These are phyloP conservation scores for Acanthamoeba lenticulata DNA, from an alignment of 208 protist genomes.

Conservation along the genomic window DNA sequence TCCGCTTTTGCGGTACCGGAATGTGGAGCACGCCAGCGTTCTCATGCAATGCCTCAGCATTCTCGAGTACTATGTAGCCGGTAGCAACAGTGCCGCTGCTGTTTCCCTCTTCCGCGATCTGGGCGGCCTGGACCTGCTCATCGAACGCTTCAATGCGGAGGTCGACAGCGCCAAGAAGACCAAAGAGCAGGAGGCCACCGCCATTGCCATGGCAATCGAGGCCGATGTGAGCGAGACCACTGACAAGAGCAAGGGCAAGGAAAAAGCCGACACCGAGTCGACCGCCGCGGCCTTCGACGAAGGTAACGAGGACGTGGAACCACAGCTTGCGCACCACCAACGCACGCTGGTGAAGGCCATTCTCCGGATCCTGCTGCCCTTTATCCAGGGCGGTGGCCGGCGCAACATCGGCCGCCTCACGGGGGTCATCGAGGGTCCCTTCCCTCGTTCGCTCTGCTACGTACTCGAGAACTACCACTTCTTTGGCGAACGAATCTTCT, in stretches of 20 bases:
- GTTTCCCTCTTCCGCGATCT: constrained; percentile 55
- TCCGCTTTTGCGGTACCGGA: constrained; percentile 49
- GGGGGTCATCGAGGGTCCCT: constrained; percentile 33
- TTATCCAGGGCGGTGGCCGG: constrained; percentile 51
- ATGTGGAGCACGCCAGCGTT: constrained; percentile 9
- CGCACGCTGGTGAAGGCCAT: constrained; percentile 25
- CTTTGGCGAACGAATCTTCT: constrained; percentile 63
- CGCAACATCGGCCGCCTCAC: constrained; percentile 15
- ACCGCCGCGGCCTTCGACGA: not conserved
- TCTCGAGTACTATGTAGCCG: constrained; percentile 47
- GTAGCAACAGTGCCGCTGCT: constrained; percentile 37
- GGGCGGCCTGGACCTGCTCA: constrained; percentile 53
- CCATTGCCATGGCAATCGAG: not conserved
- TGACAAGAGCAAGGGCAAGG: constrained; percentile 33
- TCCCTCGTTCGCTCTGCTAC: constrained; percentile 35
- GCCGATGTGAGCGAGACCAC: too few species aligned
- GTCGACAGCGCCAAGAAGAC: constrained; percentile 25
- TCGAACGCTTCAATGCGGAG: constrained; percentile 57
- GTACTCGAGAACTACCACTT: constrained; percentile 49
- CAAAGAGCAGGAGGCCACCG: constrained; percentile 1
- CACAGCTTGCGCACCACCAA: constrained; percentile 30
- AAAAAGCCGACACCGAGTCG: not conserved
- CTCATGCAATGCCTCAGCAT: constrained; percentile 63
- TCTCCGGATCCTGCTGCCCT: constrained; percentile 53
- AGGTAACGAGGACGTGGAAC: not conserved